Conservation (phyloP, 768 basidiomycete genomes). For the Mycena indigotica region DNA sequence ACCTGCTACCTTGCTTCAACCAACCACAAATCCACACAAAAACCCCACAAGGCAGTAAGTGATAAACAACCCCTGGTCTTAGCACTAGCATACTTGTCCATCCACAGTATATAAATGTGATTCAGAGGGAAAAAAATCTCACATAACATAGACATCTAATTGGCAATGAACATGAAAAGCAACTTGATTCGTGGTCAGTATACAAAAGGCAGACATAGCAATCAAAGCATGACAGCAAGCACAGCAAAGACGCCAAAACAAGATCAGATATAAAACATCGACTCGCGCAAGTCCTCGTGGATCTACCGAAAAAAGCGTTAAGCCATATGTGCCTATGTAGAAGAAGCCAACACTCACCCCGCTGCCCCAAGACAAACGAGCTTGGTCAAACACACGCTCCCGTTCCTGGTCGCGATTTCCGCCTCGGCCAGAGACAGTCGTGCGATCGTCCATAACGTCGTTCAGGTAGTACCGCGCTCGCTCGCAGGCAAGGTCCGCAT, state of each 20-base stretch:
- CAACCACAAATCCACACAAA: no score
- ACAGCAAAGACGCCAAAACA: not conserved
- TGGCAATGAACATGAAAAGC: no score
- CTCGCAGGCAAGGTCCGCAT: constrained; percentile 83
- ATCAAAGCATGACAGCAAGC: not conserved
- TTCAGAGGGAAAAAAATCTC: no score
- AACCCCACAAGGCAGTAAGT: no score
- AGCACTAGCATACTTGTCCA: no score
- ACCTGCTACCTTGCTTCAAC: no score
- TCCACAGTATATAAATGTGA: no score
- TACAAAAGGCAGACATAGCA: no score
- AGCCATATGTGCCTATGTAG: no score
- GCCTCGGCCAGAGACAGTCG: constrained; percentile 20
- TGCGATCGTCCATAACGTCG: constrained; percentile 49
- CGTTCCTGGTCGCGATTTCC: constrained; percentile 36
- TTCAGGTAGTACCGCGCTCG: constrained; percentile 77
- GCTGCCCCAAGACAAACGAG: constrained; percentile 50
- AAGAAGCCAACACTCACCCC: constrained; percentile 1
- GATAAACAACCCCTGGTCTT: no score
- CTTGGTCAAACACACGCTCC: constrained; percentile 37
- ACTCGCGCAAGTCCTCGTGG: constrained; percentile 56
- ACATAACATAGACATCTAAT: no score
- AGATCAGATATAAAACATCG: constrained; percentile 78
- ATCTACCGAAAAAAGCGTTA: constrained; percentile 36
- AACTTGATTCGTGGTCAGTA: no score